Evolutionary conservation across 2,329 filamentous ascomycete genomes (phyloP), one percentile per base, ranked within the genome.

Genomic region (Madurella fahalii): DNA sequence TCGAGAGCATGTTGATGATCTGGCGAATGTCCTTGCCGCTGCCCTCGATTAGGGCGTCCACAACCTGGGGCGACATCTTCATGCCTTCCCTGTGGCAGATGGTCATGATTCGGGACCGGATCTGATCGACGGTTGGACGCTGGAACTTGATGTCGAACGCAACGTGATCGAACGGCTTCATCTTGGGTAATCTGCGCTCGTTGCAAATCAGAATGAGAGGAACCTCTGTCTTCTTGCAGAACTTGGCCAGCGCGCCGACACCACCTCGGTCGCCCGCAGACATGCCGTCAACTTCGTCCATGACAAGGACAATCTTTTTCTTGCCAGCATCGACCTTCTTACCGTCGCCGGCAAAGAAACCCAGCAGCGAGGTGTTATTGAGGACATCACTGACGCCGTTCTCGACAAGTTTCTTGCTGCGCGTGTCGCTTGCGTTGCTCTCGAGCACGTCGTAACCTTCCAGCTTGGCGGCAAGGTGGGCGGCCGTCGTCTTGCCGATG

Each of bases 261-360:
- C 94, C 94, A 61, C 94, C 94, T 58, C 94, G 86, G 68, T 99
- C 94, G 67, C 94, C 94, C 37, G 90, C 92, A 58, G 93, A 97
- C 94, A 99, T 97, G 50, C 94, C 94, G 65, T 99, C 94, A 4
- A 99, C 94, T 72, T 99, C 94, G 64, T 99, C 94, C 94, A 99
- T 97, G 72, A 99, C 90, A 47, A 99, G 76, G 5, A 96, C 90
- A 34, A 97, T 84, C 64, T 96, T 96, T 76, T 95, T 95, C 76
- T 94, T 97, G 15, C 79, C 78, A 4, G 77, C 73, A 43, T 96
- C 87, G 3, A 96, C 85, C 54, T 86, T 81, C 71, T 94, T 89
- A 20, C 89, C 88, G 53, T 92, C 89, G 2, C 84, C 85, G 7
- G 91, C 85, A 69, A 97, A 99, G 72, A 88, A 99, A 1, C 94